Evolutionary conservation across 208 protist genomes (phyloP), one percentile per base, ranked within the genome.

Genomic region (Strigomonas galati): DNA sequence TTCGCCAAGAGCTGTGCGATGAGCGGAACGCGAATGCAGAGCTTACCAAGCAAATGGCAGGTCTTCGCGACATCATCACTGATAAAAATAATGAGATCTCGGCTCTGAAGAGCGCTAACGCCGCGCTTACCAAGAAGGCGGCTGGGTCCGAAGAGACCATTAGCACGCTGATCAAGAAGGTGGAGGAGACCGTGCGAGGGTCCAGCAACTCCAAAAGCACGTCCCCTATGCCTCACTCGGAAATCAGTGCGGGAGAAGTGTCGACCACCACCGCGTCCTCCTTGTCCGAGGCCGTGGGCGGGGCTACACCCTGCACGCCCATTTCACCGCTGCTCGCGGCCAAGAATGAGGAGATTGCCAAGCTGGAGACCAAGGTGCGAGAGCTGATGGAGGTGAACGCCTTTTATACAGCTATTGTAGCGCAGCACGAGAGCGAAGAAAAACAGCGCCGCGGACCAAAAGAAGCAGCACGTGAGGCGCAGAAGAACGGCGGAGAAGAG

Each of bases 401-500:
- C 6, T 89, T 94, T 55, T 94, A 94, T 62, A 81, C 85, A 19
- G 80, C 78, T 35, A 90, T 94, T 64, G 85, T 91, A 6, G 70
- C 75, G 0, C 89, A 91, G 40, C 85, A 87, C 54, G 84, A 87
- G 84, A 27, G 76, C 82, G 66, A 81, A 87, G 62, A 82, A 78
- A 27, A 49, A 64, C 31, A 67, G 48, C 9, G 44, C 30, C 35
- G 31, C 26, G 21, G 24, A 26, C 31, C 5, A 14, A 24, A 58
- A 14, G 31, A 58, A 14, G 6, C 26, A 58, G 26, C 5, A 30
- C 19, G 53, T 5, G 35, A 40, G 35, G 35, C 35, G 35, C 35
- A 40, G 35, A 4, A 40, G 4, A 10, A 40, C 10, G 10, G 10
- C 1, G 12, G n/a, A 19, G 53, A 70, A 56, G 48, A 27, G 9